Conservation (phyloP, 345 rosid genomes). For the Durio zibethinus region DNA sequence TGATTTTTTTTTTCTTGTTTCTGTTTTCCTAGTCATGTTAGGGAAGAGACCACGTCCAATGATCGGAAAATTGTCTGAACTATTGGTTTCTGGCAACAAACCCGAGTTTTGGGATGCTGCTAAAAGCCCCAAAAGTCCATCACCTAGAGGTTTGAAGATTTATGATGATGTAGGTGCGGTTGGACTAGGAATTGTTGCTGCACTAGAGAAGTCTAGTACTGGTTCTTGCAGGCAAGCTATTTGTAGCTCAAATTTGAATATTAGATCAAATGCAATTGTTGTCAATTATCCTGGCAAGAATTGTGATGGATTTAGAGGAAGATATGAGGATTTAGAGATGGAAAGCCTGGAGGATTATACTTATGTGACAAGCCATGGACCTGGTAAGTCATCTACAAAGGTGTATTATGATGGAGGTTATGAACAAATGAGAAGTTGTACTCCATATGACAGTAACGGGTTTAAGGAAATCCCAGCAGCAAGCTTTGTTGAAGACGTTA, state of each 20-base stretch:
- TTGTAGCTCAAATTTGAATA: constrained; percentile 19
- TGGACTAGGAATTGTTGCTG: constrained; percentile 78
- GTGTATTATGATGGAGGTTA: constrained; percentile 48
- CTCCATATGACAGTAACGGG: neutral
- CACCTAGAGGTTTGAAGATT: constrained; percentile 53
- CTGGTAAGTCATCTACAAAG: constrained; percentile 43
- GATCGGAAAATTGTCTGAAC: constrained; percentile 66
- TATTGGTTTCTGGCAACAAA: constrained; percentile 54
- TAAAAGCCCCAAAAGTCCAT: constrained; percentile 58
- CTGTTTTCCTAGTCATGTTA: constrained; percentile 34
- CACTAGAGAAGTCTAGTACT: constrained; percentile 51
- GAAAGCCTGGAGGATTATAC: constrained; percentile 64
- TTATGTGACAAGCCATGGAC: constrained; percentile 53
- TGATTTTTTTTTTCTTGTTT: neutral
- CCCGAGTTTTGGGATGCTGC: constrained; percentile 33
- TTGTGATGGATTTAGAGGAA: neutral
- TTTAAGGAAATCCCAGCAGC: constrained; percentile 26
- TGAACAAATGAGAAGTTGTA: constrained; percentile 14
- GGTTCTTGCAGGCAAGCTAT: constrained; percentile 24
- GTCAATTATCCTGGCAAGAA: constrained; percentile 26
- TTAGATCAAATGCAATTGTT: constrained; percentile 39
- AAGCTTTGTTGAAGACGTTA: constrained; percentile 21
- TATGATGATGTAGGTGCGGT: constrained; percentile 58
- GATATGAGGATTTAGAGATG: constrained; percentile 31
- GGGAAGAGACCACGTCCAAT: constrained; percentile 65